Evolutionary conservation across 2,329 filamentous ascomycete genomes (phyloP).

Genomic region (Calonectria multiphialidica): DNA sequence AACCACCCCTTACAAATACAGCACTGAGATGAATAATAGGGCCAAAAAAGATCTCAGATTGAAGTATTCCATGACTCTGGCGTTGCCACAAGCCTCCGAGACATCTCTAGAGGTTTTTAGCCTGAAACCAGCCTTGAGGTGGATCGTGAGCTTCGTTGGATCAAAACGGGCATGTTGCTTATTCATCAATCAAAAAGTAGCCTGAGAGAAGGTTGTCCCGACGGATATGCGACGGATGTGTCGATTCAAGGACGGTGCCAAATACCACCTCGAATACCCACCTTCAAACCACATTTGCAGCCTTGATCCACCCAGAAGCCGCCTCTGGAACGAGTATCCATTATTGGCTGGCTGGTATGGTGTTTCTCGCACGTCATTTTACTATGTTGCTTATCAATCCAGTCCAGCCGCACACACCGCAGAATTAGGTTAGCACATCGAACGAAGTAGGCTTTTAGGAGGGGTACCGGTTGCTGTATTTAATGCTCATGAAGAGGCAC

Average conservation of each 20-base stretch:
- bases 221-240: not conserved
- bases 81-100: not conserved
- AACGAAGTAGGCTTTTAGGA: not conserved
- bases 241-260: not conserved
- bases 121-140: not conserved
- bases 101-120: not conserved
- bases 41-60: not conserved
- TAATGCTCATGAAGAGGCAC: not conserved
- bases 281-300: not conserved
- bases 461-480: not conserved
- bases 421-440: constrained; percentile 5
- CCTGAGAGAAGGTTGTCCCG: not conserved
- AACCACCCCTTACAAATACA: not conserved
- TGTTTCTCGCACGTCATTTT: constrained; percentile 18
- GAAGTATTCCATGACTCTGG: not conserved
- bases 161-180: not conserved
- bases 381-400: constrained; percentile 19
- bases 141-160: not conserved
- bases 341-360: not conserved
- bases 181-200: not conserved
- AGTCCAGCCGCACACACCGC: not conserved
- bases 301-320: not conserved
- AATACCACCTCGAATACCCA: not conserved
- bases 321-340: no score
- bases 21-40: not conserved